These are phyloP conservation scores for Brachypodium distachyon DNA, from an alignment of 202 grass and related monocot genomes.

Conservation along the genomic window DNA sequence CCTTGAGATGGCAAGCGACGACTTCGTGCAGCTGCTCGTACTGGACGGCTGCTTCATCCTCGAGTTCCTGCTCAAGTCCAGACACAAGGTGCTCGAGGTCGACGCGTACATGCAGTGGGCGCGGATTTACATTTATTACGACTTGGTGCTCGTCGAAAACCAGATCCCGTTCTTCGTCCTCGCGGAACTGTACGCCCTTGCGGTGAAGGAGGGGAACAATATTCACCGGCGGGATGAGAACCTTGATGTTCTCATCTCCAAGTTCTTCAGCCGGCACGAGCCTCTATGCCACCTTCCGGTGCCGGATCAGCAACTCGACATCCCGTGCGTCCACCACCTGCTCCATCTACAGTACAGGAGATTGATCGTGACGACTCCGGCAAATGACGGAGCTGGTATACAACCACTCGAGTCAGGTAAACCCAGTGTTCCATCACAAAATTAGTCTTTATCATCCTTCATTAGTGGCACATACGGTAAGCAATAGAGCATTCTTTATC, in stretches of 20 bases:
- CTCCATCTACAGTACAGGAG: conserved; percentile 7
- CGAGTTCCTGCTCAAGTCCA: neutral
- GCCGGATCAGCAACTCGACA: neutral
- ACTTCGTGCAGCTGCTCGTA: neutral
- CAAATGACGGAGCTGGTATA: too few species aligned
- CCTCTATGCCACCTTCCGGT: neutral
- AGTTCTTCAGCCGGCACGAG: neutral
- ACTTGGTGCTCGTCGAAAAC: neutral
- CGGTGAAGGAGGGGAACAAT: neutral
- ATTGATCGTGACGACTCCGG: neutral
- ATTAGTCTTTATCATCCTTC: too few species aligned
- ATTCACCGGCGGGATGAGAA: neutral
- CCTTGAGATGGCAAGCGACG: neutral
- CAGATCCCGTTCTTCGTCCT: neutral
- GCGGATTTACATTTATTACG: neutral
- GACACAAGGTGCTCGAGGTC: too few species aligned
- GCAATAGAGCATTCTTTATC: too few species aligned
- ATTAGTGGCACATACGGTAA: too few species aligned
- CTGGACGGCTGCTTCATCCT: conserved; percentile 15
- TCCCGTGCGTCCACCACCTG: neutral
- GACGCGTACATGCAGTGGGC: neutral
- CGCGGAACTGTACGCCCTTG: neutral
- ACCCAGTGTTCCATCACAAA: too few species aligned
- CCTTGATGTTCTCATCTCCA: neutral
- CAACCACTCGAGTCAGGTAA: too few species aligned